These are phyloP conservation scores for Geotrichum restrictum DNA, from an alignment of 1,139 yeast species.

Conservation along the genomic window DNA sequence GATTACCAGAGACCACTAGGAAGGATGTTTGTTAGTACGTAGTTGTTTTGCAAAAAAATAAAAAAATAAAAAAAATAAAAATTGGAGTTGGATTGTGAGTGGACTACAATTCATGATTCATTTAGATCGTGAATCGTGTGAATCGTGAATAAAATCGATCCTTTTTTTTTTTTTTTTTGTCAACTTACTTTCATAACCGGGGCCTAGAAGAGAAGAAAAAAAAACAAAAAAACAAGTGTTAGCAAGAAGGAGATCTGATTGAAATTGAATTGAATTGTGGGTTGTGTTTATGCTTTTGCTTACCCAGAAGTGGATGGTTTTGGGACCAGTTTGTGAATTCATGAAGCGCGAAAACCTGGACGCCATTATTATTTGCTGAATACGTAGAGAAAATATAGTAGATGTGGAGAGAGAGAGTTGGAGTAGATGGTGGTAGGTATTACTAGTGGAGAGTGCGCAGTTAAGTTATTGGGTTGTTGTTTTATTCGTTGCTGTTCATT, in stretches of 20 bases:
- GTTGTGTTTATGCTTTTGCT: conserved; percentile 16
- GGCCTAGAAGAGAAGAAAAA: conserved; percentile 38
- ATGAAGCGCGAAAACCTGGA: conserved; percentile 59
- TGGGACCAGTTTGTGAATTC: conserved; percentile 90
- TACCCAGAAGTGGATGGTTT: conserved; percentile 92
- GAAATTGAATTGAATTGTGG: no score
- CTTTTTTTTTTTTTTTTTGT: no score
- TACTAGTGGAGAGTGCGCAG: no score
- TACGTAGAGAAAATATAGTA: background rate
- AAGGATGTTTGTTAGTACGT: background rate
- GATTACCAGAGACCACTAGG: conserved; percentile 80
- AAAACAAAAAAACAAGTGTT: background rate
- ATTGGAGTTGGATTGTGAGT: no score
- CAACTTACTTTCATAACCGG: conserved; percentile 47
- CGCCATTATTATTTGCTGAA: conserved; percentile 23
- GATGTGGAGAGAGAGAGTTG: background rate
- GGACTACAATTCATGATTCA: no score
- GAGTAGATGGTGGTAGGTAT: background rate
- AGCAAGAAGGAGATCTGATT: no score
- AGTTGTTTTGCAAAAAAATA: background rate
- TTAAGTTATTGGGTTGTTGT: no score
- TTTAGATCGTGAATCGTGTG: no score
- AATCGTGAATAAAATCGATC: no score
- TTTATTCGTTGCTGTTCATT: no score
- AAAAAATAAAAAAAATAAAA: background rate